Base-by-base conservation (phyloP, 2,329 filamentous ascomycete species). In the Alternaria hordeiaustralica region DNA sequence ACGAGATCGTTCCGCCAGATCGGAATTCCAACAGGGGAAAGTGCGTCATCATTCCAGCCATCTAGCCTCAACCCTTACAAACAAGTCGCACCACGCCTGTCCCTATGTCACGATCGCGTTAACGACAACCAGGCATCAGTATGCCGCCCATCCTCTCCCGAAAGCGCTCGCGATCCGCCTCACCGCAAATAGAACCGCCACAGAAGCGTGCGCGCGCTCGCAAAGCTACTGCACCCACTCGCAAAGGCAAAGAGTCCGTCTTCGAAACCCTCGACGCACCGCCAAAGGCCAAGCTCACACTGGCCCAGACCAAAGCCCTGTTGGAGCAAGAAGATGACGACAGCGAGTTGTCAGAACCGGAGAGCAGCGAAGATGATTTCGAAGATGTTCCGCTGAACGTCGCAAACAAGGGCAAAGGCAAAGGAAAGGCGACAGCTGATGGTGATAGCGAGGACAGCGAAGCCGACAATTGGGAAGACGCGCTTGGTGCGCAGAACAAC, bases 141-240 rank as follows among this genome's bases (percentile, higher is more conserved):
- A 93, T 93, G 90, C 89, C 91, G 73, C 90, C 91, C 23, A 82
- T 87, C 68, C 84, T 92, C 15, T 85, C 89, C 53, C 88, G 89
- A 70, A 94, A 93, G 81, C 87, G 89, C 64, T 72, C 88, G 69
- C 87, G 85, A 41, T 70, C 70, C n/a, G 66, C 71, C 64, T 86
- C 87, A 2, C 81, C 85, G 0, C 78, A 81, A 2, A 78, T 81
- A 26, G 73, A 77, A 30, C 72, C 78, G 47, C 67, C 66, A 43
- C 60, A 70, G 11, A 78, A 78, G 61, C 71, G 75, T 20, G 56
- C 68, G 18, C 66, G 71, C 43, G 66, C 66, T 44, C 58, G 57
- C 25, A 69, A 69, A 30, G 47, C 67, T 20, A 55, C 68, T n/a
- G 53, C 69, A 46, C 67, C 69, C 18, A 44, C 69, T 46, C 69